Percentiles rank a stretch among this genome's conserved stretches.
Conservation (phyloP, 441 rosid species). For the Cnidoscolus chayamansa region DNA sequence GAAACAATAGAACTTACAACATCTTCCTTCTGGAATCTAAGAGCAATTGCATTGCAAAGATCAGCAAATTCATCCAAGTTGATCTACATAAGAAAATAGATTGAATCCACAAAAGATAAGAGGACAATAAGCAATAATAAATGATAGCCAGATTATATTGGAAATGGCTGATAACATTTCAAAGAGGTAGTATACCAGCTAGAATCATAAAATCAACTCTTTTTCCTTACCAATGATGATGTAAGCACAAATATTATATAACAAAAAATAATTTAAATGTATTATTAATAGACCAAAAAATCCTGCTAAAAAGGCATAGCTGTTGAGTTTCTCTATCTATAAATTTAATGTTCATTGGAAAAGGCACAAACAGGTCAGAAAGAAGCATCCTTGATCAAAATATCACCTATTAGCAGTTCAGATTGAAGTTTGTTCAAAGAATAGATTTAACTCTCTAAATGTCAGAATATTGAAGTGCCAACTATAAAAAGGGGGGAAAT, state of each 20-base stretch:
- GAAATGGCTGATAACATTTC: not conserved
- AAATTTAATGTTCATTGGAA: too few relatives aligned
- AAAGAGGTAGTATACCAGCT: not conserved
- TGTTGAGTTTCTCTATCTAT: too few relatives aligned
- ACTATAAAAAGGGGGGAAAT: not conserved
- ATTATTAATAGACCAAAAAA: not conserved
- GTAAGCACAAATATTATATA: not conserved
- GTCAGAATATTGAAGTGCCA: too few relatives aligned
- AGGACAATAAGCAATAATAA: not conserved
- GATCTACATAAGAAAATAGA: constrained; percentile 48
- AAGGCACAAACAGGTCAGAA: not conserved
- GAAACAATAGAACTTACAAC: constrained; percentile 52
- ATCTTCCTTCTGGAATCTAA: constrained; percentile 90
- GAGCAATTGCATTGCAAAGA: constrained; percentile 92
- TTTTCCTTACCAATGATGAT: not conserved
- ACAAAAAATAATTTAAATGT: not conserved
- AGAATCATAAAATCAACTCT: not conserved
- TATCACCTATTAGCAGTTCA: too few relatives aligned
- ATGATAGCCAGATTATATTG: not conserved
- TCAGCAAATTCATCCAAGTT: constrained; percentile 85
- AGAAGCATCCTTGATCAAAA: not conserved
- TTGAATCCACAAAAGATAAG: constrained; percentile 15
- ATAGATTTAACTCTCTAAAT: too few relatives aligned
- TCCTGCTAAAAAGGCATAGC: not conserved
- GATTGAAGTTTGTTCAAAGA: too few relatives aligned